Base-by-base conservation (phyloP, 768 basidiomycete genomes). In the Suillus subaureus region DNA sequence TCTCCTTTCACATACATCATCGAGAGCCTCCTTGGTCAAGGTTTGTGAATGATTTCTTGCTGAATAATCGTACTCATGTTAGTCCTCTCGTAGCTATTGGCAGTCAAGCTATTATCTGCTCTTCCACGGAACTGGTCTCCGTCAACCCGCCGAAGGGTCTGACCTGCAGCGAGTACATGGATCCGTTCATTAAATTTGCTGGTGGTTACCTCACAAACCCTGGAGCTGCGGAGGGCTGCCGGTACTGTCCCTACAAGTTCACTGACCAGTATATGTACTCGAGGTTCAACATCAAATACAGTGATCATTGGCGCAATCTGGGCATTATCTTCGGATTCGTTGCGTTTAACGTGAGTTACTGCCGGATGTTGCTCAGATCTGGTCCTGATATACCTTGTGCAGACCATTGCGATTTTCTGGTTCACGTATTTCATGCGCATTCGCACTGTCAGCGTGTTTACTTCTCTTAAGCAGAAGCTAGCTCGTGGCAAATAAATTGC, bases 201-300 rank as follows among this genome's bases (percentile, higher is more conserved):
- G 82, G 86, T 2, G 87, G 87, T 2, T 86, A 86, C 72, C 45
- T 88, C 28, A 57, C 74, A 26, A 79, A 85, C 63, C 75, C 81
- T 0, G 64, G 71, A 26, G 80, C 78, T 0, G 76, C 77, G 6
- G 70, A 71, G 4, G 69, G 68, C 16, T 88, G 87, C 73, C 66
- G 75, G 51, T 86, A 84, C 77, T 94, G 93, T 70, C 75, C 86
- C 4, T 79, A 82, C 43, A 72, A 78, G n/a, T 82, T 81, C 0
- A 86, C 89, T 0, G 88, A 93, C 72, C 73, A 81, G 42, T 91
- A 85, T 65, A 37, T 75, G 4, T 56, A 33, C 28, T 23, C 31
- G 2, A 51, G 0, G 66, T 90, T 93, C 77, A 89, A 88, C 69
- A 88, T 92, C 40, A 81, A 73, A 54, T 92, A 89, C 66, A 66